Percentiles rank a stretch among this genome's conserved stretches.
Conservation (phyloP, 2,329 filamentous ascomycete species). For the Aspergillus sp. region DNA sequence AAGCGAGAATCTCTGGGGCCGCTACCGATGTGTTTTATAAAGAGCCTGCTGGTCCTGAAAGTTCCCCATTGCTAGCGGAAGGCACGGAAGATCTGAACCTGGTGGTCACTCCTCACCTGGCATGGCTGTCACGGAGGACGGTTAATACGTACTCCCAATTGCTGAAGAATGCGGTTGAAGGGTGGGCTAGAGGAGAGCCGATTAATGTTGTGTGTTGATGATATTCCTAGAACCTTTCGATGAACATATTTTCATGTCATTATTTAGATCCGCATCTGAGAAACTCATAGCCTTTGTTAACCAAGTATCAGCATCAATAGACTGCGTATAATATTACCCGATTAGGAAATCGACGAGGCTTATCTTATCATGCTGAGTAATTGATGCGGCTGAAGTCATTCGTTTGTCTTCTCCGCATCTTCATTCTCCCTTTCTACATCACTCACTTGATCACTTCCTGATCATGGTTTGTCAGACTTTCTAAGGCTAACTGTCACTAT, state of each 20-base stretch:
- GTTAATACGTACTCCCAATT: conserved; percentile 45
- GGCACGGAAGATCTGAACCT: conserved; percentile 49
- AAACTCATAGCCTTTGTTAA: no score
- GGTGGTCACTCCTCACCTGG: conserved; percentile 52
- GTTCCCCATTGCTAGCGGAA: conserved; percentile 43
- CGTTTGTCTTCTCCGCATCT: not conserved
- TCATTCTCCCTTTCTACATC: not conserved
- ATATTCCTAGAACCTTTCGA: not conserved
- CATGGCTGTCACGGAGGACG: conserved; percentile 52
- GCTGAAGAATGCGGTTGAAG: conserved; percentile 48
- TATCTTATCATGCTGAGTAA: not conserved
- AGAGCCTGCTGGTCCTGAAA: conserved; percentile 47
- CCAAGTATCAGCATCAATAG: no score
- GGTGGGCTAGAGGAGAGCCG: conserved; percentile 34
- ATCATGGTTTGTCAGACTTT: not conserved
- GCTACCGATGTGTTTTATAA: conserved; percentile 51
- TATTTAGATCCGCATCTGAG: no score
- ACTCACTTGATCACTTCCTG: not conserved
- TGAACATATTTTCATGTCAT: no score
- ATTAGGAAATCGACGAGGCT: not conserved
- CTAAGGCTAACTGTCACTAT: not conserved
- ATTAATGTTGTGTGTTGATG: not conserved
- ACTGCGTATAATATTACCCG: not conserved
- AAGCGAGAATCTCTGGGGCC: conserved; percentile 48
- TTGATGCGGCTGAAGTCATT: not conserved